Conservation (phyloP, 1,284 basidiomycete genomes). For the Cryptococcus hybrid region DNA sequence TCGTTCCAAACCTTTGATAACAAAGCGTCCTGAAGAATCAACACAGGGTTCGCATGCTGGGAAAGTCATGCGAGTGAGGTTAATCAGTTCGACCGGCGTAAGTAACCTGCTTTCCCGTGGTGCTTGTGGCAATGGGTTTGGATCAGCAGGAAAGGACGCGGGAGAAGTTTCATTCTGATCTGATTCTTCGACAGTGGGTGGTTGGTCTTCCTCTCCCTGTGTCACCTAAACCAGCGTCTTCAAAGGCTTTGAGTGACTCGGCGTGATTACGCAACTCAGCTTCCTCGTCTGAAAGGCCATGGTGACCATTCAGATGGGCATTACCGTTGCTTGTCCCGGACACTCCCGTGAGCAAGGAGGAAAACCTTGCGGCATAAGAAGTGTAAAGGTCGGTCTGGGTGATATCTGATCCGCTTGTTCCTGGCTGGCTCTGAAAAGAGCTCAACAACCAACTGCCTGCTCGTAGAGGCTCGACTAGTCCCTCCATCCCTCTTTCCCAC, state of each 20-base stretch:
- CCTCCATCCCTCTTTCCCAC: constrained; percentile 34
- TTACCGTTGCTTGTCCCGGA: background rate
- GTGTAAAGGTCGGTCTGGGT: constrained; percentile 46
- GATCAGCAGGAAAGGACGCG: background rate
- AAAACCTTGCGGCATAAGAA: constrained; percentile 42
- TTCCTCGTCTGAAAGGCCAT: background rate
- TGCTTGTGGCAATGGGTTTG: background rate
- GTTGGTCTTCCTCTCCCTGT: background rate
- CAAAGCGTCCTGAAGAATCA: constrained; percentile 36
- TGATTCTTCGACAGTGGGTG: background rate
- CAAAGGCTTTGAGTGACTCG: constrained; percentile 7
- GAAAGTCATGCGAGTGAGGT: constrained; percentile 35
- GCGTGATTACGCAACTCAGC: constrained; percentile 2
- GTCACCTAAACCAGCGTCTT: constrained; percentile 8
- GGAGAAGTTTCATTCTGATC: constrained; percentile 1
- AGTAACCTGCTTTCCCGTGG: constrained; percentile 28
- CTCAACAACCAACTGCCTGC: constrained; percentile 40
- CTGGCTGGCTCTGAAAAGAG: constrained; percentile 32
- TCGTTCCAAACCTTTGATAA: constrained; percentile 37
- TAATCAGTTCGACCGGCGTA: constrained; percentile 43
- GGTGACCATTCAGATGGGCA: too few species aligned
- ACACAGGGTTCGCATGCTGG: constrained; percentile 36
- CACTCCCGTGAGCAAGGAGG: constrained; percentile 12
- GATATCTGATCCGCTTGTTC: constrained; percentile 17
- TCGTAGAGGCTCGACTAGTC: constrained; percentile 39